Evolutionary conservation across 2,329 filamentous ascomycete genomes (phyloP), one percentile per base, ranked within the genome.

Genomic region (Claviceps sp.): DNA sequence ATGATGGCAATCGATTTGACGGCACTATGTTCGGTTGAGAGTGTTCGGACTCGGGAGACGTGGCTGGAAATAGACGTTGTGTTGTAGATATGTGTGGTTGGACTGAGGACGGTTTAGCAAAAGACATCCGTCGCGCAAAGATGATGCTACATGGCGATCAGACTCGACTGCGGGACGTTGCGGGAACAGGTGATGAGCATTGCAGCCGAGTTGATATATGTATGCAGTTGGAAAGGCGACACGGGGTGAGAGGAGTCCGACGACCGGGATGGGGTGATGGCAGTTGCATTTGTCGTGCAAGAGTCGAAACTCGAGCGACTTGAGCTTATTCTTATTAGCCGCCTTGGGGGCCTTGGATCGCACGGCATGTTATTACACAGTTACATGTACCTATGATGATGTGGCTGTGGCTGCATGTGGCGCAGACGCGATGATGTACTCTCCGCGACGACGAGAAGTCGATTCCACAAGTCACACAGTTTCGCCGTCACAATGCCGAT

Each of bases 1-100:
- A 69, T 69, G 57, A 44, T 60, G 53, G 51, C 29, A 34, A n/a
- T 4, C 44, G 16, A 17, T 3, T 11, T 34, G 29, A 34, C 5
- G 20, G 40, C 20, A 22, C 20, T 14, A 22, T 22, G 20, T 40
- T 22, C 26, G 11, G 22, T 5, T 20, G 9, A 8, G 22, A 23
- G 11, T 22, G 6, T 22, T 23, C n/a, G n/a, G n/a, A n/a, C n/a
- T n/a, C n/a, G 4, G n/a, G 20, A 16, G 40, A 16, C 11, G 6
- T 1, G 20, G 2, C 3, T 43, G 9, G 40, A 23, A 22, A 23
- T 13, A 23, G 20, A 11, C 29, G 44, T 45, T 26, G 23, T 42
- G 8, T 29, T n/a, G n/a, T 26, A 37, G 17, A 9, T 38, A n/a
- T 44, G 16, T 20, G 26, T 38, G 22, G 34, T 20, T 16, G 38